Percentiles rank a stretch among this genome's conserved stretches.
Evolutionary conservation across 768 basidiomycete genomes (phyloP).

Genomic region (Piloderma croceum): DNA sequence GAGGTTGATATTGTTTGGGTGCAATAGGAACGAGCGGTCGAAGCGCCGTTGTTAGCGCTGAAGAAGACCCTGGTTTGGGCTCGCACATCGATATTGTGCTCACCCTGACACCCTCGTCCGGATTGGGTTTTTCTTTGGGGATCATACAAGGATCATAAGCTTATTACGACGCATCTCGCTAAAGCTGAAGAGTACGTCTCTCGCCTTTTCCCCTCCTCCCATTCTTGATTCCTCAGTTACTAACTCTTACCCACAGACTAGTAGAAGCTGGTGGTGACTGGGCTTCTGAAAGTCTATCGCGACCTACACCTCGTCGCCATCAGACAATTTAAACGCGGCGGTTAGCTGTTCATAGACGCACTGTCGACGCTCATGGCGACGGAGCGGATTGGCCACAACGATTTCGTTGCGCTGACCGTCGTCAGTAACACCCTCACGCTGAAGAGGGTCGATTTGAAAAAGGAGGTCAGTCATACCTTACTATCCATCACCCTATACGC

Average conservation of each 20-base stretch:
- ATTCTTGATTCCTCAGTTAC: not conserved
- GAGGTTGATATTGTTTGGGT: not conserved
- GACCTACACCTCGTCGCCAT: slow-evolving; percentile 81
- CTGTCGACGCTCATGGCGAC: slow-evolving; percentile 92
- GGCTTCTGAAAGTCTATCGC: slow-evolving; percentile 95
- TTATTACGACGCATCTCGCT: slow-evolving; percentile 66
- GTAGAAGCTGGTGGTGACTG: slow-evolving; percentile 97
- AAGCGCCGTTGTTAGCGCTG: slow-evolving; percentile 77
- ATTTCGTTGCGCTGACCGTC: slow-evolving; percentile 83
- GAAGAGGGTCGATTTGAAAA: slow-evolving; percentile 82
- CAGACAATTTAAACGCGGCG: slow-evolving; percentile 85
- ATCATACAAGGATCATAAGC: no score
- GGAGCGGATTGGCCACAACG: slow-evolving; percentile 82
- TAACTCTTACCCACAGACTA: slow-evolving; percentile 41
- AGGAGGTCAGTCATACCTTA: slow-evolving; percentile 65
- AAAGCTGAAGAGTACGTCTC: slow-evolving; percentile 73
- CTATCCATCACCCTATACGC: no score
- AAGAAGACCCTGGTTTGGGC: slow-evolving; percentile 88
- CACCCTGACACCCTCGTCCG: slow-evolving; percentile 70
- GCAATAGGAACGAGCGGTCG: slow-evolving; percentile 66
- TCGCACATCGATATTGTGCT: slow-evolving; percentile 91
- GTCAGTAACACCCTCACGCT: slow-evolving; percentile 73
- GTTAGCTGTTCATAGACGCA: slow-evolving; percentile 84
- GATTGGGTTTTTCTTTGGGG: slow-evolving; percentile 86
- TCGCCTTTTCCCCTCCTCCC: not conserved